Base-by-base conservation (phyloP, 805 yeast species). In the Candida insectalens region DNA sequence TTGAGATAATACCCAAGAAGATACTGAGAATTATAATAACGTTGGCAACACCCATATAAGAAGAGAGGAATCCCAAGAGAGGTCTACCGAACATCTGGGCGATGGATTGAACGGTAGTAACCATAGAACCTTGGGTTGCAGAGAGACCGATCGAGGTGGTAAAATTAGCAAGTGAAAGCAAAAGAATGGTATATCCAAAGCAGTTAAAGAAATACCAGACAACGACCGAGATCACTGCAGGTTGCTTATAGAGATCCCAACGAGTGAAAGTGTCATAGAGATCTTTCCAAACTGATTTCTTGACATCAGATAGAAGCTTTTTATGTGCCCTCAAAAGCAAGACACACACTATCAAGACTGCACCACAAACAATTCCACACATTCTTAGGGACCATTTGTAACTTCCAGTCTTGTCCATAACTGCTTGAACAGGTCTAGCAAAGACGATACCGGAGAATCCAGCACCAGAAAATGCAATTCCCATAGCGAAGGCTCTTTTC, bases 11-110 rank as follows among this genome's bases (percentile, higher is more conserved):
- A 2, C 60, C 51, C 19, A 65, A 40, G 3, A 67, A 37, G 2
- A 45, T 14, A 1, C 69, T 60, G 5, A 58, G 42, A 4, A 54
- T 20, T 8, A 64, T 53, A 4, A 75, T 60, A 13, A 62, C 51
- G 45, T 72, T 72, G 1, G 62, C 52, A 30, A 74, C 58, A 2
- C 79, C 79, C 30, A 52, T 46, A 23, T 47, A 51, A 40, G 69
- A 76, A 23, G 74, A 69, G 1, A 61, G 20, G 3, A 54, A 42
- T 1, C 78, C 79, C 42, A 67, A 57, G 3, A 49, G 5, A 6
- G 77, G 74, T 44, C 79, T 57, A 2, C 78, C 78, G 17, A 71
- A 30, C 7, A 58, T 46, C 48, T 72, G 79, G 0, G 65, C 63
- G 4, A 64, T 59, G 43, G 65, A 68, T 34, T 69, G 53, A 2